Evolutionary conservation across 441 rosid species (phyloP).

Genomic region (Dalechampia spathulata): DNA sequence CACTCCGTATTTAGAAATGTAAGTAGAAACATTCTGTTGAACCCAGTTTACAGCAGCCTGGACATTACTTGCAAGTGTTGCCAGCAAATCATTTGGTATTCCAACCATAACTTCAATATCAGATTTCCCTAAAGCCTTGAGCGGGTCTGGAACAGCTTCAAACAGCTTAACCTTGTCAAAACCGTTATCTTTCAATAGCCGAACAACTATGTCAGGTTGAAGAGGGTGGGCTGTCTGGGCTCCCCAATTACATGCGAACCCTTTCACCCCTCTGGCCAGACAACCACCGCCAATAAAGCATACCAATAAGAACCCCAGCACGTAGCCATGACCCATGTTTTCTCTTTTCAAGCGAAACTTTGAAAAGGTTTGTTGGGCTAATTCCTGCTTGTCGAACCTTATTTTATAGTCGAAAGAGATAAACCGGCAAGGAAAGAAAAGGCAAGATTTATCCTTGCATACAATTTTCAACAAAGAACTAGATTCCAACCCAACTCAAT

Average conservation of each 20-base stretch:
- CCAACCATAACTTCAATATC: constrained; percentile 87
- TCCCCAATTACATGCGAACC: constrained; percentile 71
- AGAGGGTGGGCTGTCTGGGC: constrained; percentile 53
- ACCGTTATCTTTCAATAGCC: constrained; percentile 60
- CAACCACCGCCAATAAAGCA: constrained; percentile 13
- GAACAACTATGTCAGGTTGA: constrained; percentile 46
- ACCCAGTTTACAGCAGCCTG: constrained; percentile 58
- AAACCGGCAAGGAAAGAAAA: constrained; percentile 12
- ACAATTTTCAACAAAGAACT: constrained; percentile 30
- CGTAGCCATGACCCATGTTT: constrained; percentile 20
- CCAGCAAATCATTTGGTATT: constrained; percentile 66
- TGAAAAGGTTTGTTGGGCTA: background rate
- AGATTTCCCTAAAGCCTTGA: constrained; percentile 64
- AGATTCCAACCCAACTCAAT: constrained; percentile 32
- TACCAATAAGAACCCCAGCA: constrained; percentile 22
- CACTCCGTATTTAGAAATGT: constrained; percentile 43
- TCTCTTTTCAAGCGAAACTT: background rate
- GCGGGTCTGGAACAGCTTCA: constrained; percentile 69
- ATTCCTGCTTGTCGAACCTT: constrained; percentile 4
- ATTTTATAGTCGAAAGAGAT: background rate
- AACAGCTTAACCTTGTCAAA: constrained; percentile 74
- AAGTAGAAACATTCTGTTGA: constrained; percentile 52
- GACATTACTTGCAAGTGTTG: constrained; percentile 46
- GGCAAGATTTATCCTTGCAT: constrained; percentile 16
- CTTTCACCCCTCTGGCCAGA: constrained; percentile 24